Conservation (phyloP, 179 eudicot species). For the Corrigiola litoralis region DNA sequence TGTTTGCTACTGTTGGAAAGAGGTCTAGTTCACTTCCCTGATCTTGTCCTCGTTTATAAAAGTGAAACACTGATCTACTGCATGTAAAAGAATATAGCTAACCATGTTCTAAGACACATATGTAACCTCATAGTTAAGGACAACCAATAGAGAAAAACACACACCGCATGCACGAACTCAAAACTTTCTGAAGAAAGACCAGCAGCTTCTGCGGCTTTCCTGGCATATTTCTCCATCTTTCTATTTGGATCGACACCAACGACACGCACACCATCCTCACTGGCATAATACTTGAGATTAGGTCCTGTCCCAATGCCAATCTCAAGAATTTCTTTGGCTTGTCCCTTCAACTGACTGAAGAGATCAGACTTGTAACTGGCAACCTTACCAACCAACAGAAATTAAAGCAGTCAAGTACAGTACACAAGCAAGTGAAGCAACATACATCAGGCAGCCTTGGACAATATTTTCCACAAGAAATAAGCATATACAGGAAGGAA, state of each 20-base stretch:
- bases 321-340: conserved; percentile 56
- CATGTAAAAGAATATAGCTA: background rate
- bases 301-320: conserved; percentile 92
- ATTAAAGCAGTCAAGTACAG: no score
- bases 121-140: background rate
- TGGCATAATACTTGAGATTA: conserved; percentile 74
- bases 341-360: conserved; percentile 56
- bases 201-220: conserved; percentile 52
- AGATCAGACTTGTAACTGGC: conserved; percentile 67
- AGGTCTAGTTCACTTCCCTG: background rate
- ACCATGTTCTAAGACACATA: background rate
- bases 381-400: conserved; percentile 35
- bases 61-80: background rate
- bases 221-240: conserved; percentile 91
- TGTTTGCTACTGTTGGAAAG: background rate
- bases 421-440: conserved; percentile 3
- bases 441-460: background rate
- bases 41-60: background rate
- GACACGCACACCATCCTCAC: conserved; percentile 32
- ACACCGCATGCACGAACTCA: conserved; percentile 65
- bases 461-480: background rate
- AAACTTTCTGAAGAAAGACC: conserved; percentile 54
- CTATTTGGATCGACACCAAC: conserved; percentile 70
- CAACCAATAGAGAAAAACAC: conserved; percentile 9
- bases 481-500: background rate